Base-by-base conservation (phyloP, 805 yeast genomes). In the Cyberlindnera veronae region DNA sequence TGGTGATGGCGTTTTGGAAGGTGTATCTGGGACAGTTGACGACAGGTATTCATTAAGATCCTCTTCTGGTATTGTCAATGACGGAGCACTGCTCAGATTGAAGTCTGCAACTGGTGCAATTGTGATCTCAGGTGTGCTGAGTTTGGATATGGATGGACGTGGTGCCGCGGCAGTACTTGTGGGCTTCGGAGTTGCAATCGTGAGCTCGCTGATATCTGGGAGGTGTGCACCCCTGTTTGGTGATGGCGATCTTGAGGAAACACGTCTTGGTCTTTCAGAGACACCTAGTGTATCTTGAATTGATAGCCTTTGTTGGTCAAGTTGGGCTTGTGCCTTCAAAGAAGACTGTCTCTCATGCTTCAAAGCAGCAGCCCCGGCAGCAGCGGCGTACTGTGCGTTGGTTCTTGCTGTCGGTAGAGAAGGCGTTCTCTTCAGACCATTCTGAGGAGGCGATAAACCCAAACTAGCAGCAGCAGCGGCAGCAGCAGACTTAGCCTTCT, bases 281-380 rank as follows among this genome's bases (percentile, higher is more conserved):
- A 17, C 34, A 33, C 23, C 21, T 5, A 35, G 21, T n/a, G 31
- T 20, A 26, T 38, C 34, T 9, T 29, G 36, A 21, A 28, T 34
- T 19, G 31, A 32, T 13, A 44, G 11, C 15, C 37, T 42, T 4
- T 32, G 28, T 9, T 28, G 32, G 28, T 21, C 37, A 13, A 36
- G 24, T 28, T 51, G 57, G 23, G 37, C 24, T 9, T 29, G 41
- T 2, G 50, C 30, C 17, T 44, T 42, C 29, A 54, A 14, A 4
- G 58, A 54, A 2, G 55, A 52, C 11, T 43, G 42, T 35, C 60
- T 44, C 16, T 41, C 48, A n/a, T 42, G 45, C 13, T 36, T 44
- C 21, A 46, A 29, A 1, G 49, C 49, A 23, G 37, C 30, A n/a
- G 57, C 50, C n/a, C 49, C 57, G 31, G 52, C 42, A 5, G 55